Evolutionary conservation across 192 early-diverging fungal species (phyloP), one percentile per base, ranked within the genome.

Genomic region (Umbelopsis sp.): DNA sequence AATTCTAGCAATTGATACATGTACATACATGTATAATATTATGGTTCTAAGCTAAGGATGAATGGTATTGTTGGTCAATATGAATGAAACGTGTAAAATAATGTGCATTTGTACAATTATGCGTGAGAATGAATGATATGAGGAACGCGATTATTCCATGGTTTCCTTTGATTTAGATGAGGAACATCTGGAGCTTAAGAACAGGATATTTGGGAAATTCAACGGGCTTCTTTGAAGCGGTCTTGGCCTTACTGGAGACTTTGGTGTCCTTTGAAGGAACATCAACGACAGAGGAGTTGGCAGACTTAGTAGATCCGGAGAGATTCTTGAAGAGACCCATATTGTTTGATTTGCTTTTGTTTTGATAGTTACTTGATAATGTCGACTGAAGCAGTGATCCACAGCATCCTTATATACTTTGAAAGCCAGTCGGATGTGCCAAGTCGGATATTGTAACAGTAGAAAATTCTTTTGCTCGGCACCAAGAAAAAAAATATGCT

Each of bases 271-370:
- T 62, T 31, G 56, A 32, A 62, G 56, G 56, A 34, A 62, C 56
- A 11, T 62, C 56, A 62, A 62, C 56, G n/a, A 62, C 56, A 6
- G 56, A 62, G 26, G 25, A 29, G 56, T 32, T 62, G 31, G 56
- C 56, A 62, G 56, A 62, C 31, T 62, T 62, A 31, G 26, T 62
- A 20, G 56, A 62, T 9, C 7, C 31, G 26, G 56, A 32, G 56
- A 62, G n/a, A 0, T 34, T 36, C 56, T 62, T 62, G 56, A 62
- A 62, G 56, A 62, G 56, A 62, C 56, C 56, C 56, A 62, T 62
- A 16, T 17, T 62, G 12, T 17, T 32, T 32, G 16, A 59, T 16
- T 32, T 32, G 29, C 1, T 26, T 54, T 59, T 62, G 56, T 12
- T 62, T 29, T 62, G 56, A 34, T 29, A 12, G 26, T 29, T 49